Evolutionary conservation across 2,329 filamentous ascomycete genomes (phyloP).

Genomic region (Gremmenia infestans): DNA sequence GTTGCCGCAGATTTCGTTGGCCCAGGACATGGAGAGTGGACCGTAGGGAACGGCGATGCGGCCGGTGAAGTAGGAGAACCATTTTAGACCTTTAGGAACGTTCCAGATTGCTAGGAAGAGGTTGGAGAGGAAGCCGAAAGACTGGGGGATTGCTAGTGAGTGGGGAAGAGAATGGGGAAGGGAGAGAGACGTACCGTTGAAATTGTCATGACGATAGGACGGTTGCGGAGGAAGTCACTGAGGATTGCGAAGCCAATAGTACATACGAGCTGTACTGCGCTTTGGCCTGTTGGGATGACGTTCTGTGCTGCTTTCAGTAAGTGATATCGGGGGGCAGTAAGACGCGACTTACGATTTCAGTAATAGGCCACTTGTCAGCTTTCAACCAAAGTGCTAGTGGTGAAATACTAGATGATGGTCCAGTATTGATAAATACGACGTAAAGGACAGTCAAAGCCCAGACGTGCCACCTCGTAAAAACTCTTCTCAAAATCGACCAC

Average conservation of each 20-base stretch:
- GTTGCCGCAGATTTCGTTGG: slow-evolving; percentile 41
- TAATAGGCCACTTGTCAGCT: slow-evolving; percentile 38
- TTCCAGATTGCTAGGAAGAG: slow-evolving; percentile 35
- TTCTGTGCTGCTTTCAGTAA: slow-evolving; percentile 30
- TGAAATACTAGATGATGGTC: slow-evolving; percentile 32
- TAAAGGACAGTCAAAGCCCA: slow-evolving; percentile 35
- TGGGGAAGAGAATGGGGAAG: background rate
- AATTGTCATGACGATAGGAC: slow-evolving; percentile 31
- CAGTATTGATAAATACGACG: slow-evolving; percentile 36
- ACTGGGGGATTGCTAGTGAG: slow-evolving; percentile 14
- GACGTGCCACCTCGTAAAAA: slow-evolving; percentile 35
- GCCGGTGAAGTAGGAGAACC: slow-evolving; percentile 34
- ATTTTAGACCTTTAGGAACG: slow-evolving; percentile 22
- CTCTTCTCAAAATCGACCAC: slow-evolving; percentile 22
- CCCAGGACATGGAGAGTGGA: slow-evolving; percentile 46
- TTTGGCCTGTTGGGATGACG: slow-evolving; percentile 43
- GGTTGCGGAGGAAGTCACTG: slow-evolving; percentile 41
- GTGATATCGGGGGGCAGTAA: background rate
- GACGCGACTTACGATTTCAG: slow-evolving; percentile 38
- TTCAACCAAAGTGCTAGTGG: slow-evolving; percentile 39
- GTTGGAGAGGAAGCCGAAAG: slow-evolving; percentile 31
- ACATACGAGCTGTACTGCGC: slow-evolving; percentile 47
- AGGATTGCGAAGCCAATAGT: slow-evolving; percentile 50
- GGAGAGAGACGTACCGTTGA: slow-evolving; percentile 20
- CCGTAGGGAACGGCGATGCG: slow-evolving; percentile 30